Evolutionary conservation across 129 eudicot genomes (phyloP), one percentile per base, ranked within the genome.

Genomic region (Chrysanthemum lavandulifolium): DNA sequence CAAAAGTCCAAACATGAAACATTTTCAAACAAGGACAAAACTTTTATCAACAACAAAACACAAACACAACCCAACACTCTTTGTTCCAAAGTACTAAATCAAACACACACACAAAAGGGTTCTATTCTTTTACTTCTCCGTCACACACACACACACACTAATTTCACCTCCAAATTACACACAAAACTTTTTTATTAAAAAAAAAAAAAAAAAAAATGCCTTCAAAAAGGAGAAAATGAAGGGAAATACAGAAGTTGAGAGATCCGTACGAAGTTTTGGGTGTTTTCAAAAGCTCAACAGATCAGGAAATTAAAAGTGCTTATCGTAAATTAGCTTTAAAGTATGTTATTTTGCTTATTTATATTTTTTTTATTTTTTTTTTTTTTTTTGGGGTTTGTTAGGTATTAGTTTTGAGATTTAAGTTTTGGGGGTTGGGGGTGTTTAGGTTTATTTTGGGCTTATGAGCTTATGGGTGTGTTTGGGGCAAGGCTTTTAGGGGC

Each of bases 261-360:
- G 97, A 91, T 73, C 92, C 97, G 1, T 91, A 91, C 58, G 97
- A 91, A 68, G 95, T 87, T 57, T 87, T 91, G 66, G 88, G 95
- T 33, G 97, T 87, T 56, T 63, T 78, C 29, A 85, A 80, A 13
- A 87, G 76, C 81, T 83, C 95, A 23, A 87, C 97, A 14, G 97
- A 91, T 83, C 97, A 91, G 48, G 95, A 91, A 82, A 85, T 91
- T 70, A 91, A 91, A 68, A 73, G 77, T 18, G 95, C 97, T 72
- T 91, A 91, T 48, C 82, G 97, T 48, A 91, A 91, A 85, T 74
- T 91, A 79, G 97, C 97, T 49, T 77, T 91, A 59, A 91, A 91
- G 97, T 91, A 91, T 56, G 77, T 7, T n/a, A n/a, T n/a, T n/a
- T n/a, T n/a, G n/a, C n/a, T n/a, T n/a, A n/a, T n/a, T n/a, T n/a